Conservation (phyloP, 176 grass and related monocot species). For the Pharus latifolius region DNA sequence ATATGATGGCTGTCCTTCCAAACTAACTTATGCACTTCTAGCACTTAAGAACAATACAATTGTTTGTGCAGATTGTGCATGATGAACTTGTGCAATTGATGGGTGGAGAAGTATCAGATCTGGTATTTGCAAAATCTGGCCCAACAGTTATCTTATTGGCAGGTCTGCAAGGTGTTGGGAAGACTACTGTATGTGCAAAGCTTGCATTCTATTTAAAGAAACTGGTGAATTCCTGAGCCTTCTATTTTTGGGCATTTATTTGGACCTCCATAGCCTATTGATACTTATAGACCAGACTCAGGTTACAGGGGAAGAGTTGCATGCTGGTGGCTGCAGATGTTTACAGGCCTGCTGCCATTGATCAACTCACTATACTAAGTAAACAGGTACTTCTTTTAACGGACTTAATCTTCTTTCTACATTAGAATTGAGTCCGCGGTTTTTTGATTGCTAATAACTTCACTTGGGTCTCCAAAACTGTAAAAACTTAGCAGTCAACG, state of each 20-base stretch:
- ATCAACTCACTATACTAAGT: constrained; percentile 82
- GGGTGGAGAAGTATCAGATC: constrained; percentile 85
- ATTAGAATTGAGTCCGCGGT: not conserved
- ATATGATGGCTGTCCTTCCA: not conserved
- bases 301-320: constrained; percentile 93
- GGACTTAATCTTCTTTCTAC: not conserved
- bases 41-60: not conserved
- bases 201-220: constrained; percentile 95
- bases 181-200: constrained; percentile 91
- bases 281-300: constrained; percentile 32
- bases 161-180: constrained; percentile 93
- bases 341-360: constrained; percentile 97
- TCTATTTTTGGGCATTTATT: not conserved
- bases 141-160: constrained; percentile 80
- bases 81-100: constrained; percentile 86
- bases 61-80: constrained; percentile 48
- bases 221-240: constrained; percentile 41
- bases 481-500: not conserved
- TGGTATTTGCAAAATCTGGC: constrained; percentile 71
- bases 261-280: not conserved
- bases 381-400: constrained; percentile 47
- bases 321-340: constrained; percentile 94
- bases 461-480: not conserved
- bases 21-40: constrained; percentile 5
- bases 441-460: not conserved